Conservation (phyloP, 164 flowering plant species). For the Piper longum region DNA sequence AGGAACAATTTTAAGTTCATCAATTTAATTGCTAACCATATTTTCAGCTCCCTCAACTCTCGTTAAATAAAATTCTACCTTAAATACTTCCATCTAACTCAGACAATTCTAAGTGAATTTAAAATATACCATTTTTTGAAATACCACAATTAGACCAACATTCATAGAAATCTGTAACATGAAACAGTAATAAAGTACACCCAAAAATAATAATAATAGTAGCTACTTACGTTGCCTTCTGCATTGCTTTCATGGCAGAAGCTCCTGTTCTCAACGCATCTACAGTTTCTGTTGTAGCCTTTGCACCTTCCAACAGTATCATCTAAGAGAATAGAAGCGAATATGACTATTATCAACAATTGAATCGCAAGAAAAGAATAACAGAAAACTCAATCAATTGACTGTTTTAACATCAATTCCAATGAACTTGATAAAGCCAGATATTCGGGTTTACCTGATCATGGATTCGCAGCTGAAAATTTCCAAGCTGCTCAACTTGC, state of each 20-base stretch:
- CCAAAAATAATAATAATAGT: neutral
- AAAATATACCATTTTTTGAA: neutral
- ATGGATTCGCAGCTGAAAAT: neutral
- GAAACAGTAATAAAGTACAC: too few species aligned
- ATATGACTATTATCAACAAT: neutral
- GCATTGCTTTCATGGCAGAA: conserved; percentile 7
- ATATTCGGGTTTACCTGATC: conserved; percentile 9
- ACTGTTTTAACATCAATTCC: too few species aligned
- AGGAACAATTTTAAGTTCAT: neutral
- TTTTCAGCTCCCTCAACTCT: neutral
- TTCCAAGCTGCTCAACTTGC: conserved; percentile 16
- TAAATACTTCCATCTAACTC: neutral
- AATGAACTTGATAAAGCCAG: neutral
- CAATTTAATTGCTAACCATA: neutral
- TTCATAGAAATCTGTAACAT: neutral
- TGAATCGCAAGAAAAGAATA: neutral
- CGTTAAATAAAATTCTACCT: neutral
- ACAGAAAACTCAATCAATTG: neutral
- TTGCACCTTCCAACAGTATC: conserved; percentile 12
- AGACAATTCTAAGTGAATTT: neutral
- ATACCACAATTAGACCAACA: neutral
- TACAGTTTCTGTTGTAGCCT: conserved; percentile 11
- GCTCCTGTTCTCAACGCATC: conserved; percentile 10
- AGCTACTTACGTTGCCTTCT: neutral
- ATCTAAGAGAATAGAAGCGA: conserved; percentile 5